phyloP scores from a whole-genome alignment of 106 monocot species.

The Narthecium ossifragum region DNA sequence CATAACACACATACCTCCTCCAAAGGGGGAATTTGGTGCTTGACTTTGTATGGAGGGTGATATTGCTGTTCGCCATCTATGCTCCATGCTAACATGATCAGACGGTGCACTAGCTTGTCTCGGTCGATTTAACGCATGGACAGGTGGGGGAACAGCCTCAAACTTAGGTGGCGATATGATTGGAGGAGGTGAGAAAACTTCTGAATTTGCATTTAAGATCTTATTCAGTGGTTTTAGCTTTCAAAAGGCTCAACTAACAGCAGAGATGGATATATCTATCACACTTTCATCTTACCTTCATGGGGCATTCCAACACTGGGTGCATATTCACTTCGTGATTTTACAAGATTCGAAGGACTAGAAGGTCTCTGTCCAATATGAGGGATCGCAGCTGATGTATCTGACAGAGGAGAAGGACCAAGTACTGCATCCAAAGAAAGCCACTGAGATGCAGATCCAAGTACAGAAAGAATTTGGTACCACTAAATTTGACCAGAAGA shows the following conservation, averaged over 20 bases:
- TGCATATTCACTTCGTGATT: neutral
- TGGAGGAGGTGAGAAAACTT: slow-evolving; percentile 11
- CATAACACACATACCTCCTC: slow-evolving; percentile 11
- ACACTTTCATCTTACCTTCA: slow-evolving; percentile 8
- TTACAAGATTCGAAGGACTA: slow-evolving; percentile 6
- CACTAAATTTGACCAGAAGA: too few relatives aligned
- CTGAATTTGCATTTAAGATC: too few relatives aligned
- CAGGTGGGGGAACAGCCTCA: slow-evolving; percentile 4
- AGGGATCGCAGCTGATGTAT: neutral
- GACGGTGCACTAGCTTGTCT: slow-evolving; percentile 4
- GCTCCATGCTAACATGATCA: slow-evolving; percentile 9
- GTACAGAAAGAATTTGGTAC: too few relatives aligned
- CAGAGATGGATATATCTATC: too few relatives aligned
- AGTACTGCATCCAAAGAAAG: slow-evolving; percentile 17
- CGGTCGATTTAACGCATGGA: neutral
- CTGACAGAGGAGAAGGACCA: slow-evolving; percentile 10
- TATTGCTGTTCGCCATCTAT: slow-evolving; percentile 11
- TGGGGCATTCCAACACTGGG: slow-evolving; percentile 6
- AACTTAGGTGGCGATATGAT: slow-evolving; percentile 6
- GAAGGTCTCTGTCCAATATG: neutral
- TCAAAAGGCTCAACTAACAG: too few relatives aligned
- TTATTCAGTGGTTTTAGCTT: too few relatives aligned
- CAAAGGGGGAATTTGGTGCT: slow-evolving; percentile 17
- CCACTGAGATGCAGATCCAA: too few relatives aligned
- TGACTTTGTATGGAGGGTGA: slow-evolving; percentile 24